A percentile compares a stretch with the other conserved stretches of the same genome.
phyloP scores from a whole-genome alignment of 176 grass and related monocot species.

The Ensete glaucum region DNA sequence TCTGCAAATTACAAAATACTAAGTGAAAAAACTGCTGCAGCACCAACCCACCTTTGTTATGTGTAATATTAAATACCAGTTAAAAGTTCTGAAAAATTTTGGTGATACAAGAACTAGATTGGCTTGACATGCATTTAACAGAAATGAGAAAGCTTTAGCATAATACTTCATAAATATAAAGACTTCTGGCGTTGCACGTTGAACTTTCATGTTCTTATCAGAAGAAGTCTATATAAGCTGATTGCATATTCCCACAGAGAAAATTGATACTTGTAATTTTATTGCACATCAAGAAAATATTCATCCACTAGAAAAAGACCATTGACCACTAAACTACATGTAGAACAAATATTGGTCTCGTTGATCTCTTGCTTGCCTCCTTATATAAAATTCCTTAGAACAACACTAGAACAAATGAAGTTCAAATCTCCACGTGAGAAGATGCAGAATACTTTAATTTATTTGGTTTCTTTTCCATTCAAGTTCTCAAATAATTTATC shows the following conservation, averaged over 20 bases:
- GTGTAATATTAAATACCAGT: neutral
- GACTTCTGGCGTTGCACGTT: neutral
- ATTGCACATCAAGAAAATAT: no score
- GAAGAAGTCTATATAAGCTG: neutral
- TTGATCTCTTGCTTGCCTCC: neutral
- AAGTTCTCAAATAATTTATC: no score
- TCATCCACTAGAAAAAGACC: no score
- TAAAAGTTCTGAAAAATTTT: neutral
- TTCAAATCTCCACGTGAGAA: neutral
- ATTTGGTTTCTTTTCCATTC: no score
- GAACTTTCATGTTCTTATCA: neutral
- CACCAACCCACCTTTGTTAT: neutral
- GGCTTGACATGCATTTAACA: neutral
- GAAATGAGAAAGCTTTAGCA: neutral
- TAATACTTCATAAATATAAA: neutral
- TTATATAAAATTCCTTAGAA: neutral
- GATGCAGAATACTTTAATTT: neutral
- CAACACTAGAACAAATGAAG: neutral
- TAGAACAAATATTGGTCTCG: neutral
- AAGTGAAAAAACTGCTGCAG: neutral
- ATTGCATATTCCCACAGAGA: neutral
- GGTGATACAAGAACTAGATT: neutral
- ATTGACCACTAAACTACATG: neutral
- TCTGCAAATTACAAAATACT: constrained; percentile 32
- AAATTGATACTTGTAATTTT: neutral